Percentiles rank a stretch among this genome's conserved stretches.
Conservation (phyloP, 306 rosid genomes). For the Mimosa pudica region DNA sequence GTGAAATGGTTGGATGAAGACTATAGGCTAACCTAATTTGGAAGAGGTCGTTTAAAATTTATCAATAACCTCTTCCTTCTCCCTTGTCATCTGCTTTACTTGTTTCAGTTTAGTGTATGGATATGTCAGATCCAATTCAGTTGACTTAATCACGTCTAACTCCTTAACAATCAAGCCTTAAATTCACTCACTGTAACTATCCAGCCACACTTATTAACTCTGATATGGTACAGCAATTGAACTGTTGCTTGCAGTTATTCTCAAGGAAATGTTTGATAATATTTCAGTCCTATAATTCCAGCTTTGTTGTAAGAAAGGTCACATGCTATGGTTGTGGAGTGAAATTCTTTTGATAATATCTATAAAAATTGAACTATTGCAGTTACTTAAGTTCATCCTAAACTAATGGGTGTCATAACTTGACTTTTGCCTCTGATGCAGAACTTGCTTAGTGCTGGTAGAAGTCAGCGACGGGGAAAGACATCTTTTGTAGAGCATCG, state of each 20-base stretch:
- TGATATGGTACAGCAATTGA: background rate
- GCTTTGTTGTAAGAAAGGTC: conserved; percentile 5
- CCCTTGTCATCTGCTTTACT: background rate
- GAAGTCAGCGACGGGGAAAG: conserved; percentile 72
- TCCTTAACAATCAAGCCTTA: background rate
- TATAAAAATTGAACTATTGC: conserved; percentile 6
- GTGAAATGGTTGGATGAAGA: background rate
- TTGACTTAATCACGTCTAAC: background rate
- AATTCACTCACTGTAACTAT: background rate
- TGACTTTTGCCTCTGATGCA: conserved; percentile 37
- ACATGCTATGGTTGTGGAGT: background rate
- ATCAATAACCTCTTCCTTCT: background rate
- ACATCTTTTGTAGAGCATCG: conserved; percentile 98
- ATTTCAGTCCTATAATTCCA: conserved; percentile 1
- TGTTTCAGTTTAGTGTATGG: background rate
- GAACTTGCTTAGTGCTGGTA: conserved; percentile 55
- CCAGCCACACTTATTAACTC: background rate
- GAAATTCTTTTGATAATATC: conserved; percentile 5
- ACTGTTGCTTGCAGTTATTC: conserved; percentile 7
- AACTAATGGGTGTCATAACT: conserved; percentile 15
- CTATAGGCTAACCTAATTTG: background rate
- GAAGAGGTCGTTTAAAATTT: background rate
- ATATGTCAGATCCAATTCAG: background rate
- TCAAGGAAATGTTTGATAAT: conserved; percentile 11
- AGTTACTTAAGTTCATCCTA: background rate